phyloP scores from a whole-genome alignment of 495 filamentous ascomycete genomes.

The Pseudomonodictys pantanalensis region DNA sequence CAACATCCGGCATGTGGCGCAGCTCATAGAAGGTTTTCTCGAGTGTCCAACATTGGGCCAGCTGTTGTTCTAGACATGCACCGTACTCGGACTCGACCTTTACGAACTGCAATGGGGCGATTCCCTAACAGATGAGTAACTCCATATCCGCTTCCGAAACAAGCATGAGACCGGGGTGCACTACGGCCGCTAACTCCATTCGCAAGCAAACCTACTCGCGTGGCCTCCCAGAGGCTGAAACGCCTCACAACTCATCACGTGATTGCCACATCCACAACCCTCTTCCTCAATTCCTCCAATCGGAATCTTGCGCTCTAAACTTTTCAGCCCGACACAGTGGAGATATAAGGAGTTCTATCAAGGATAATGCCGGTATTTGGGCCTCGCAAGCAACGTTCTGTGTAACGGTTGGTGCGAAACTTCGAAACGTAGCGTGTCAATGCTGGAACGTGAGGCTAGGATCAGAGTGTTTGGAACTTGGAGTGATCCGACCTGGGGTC shows the following conservation, averaged over 20 bases:
- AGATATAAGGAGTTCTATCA: neutral
- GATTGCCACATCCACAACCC: neutral
- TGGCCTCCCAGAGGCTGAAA: too few relatives aligned
- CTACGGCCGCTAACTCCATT: neutral
- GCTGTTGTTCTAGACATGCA: too few relatives aligned
- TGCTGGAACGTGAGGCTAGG: too few relatives aligned
- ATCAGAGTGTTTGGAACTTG: too few relatives aligned
- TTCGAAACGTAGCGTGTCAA: neutral
- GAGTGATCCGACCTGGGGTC: too few relatives aligned
- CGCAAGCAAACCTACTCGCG: neutral
- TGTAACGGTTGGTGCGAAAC: neutral
- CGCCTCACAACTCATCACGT: too few relatives aligned
- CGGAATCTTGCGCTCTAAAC: neutral
- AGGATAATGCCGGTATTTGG: neutral
- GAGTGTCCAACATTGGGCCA: too few relatives aligned
- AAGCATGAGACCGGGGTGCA: neutral
- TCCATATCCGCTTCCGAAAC: neutral
- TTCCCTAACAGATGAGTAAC: too few relatives aligned
- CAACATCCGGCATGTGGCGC: too few relatives aligned
- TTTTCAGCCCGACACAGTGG: neutral
- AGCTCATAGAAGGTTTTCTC: too few relatives aligned
- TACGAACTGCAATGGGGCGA: too few relatives aligned
- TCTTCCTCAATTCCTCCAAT: neutral
- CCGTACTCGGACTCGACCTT: too few relatives aligned
- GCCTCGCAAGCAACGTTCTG: neutral